Base-by-base conservation (phyloP, 1,139 yeast genomes). In the Yamadazyma jaroonii region DNA sequence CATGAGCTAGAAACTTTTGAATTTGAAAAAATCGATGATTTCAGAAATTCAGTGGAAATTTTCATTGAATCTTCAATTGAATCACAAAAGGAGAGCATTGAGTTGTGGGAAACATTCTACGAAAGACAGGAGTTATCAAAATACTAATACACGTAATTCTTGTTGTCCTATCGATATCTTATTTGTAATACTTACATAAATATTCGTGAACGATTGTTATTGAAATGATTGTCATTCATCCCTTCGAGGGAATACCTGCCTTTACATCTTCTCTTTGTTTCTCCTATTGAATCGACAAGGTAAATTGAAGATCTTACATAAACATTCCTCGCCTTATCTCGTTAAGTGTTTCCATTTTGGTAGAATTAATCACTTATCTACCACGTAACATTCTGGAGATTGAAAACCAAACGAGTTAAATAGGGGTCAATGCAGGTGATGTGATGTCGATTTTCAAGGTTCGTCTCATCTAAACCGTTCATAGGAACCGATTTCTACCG, bases 81-180 rank as follows among this genome's bases (percentile, higher is more conserved):
- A 61, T 76, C 92, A 12, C 98, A 92, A 59, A 94, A 92, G 64
- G 97, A 89, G 58, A 81, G 92, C 25, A 92, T 92, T 49, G 98
- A 92, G 61, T 62, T 87, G 24, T 92, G 97, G 95, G 97, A 92
- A 62, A 85, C 96, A 0, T 92, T 85, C 51, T 83, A 82, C 52
- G 81, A 77, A 45, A 56, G 70, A 25, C 72, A 69, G 41, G 52
- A 57, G 29, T 54, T 69, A 37, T 62, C 59, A 8, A 39, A 45
- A 32, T 47, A 40, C 25, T 33, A 33, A 32, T 21, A 25, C 12
- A 31, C 23, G 14, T 9, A n/a, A n/a, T n/a, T n/a, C n/a, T n/a
- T n/a, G 6, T 24, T 24, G 9, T 6, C n/a, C 11, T 6, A 6
- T 24, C 26, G 4, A n/a, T n/a, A n/a, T n/a, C n/a, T n/a, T n/a